A percentile compares a stretch with the other conserved stretches of the same genome.
Evolutionary conservation across 2,329 filamentous ascomycete species (phyloP).

Genomic region (Nannizziopsis arthrosporioides): DNA sequence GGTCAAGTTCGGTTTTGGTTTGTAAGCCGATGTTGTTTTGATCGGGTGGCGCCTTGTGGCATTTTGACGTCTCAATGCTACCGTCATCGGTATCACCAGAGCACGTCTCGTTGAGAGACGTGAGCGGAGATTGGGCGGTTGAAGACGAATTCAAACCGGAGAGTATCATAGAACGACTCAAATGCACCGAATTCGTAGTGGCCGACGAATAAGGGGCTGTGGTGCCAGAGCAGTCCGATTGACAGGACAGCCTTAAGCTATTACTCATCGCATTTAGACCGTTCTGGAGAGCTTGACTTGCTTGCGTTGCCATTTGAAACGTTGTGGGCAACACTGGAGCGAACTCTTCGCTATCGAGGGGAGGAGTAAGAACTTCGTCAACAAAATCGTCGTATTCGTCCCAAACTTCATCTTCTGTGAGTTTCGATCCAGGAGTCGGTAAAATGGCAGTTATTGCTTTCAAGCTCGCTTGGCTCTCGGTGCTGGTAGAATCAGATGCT

Average conservation of each 20-base stretch:
- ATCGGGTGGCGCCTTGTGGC: constrained; percentile 8
- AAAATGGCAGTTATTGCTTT: constrained; percentile 55
- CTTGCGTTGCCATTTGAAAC: constrained; percentile 29
- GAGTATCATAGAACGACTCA: constrained; percentile 42
- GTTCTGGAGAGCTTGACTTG: constrained; percentile 30
- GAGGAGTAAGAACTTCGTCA: constrained; percentile 51
- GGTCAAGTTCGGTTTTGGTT: constrained; percentile 21
- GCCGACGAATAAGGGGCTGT: constrained; percentile 18
- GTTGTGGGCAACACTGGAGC: constrained; percentile 18
- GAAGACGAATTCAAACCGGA: constrained; percentile 41
- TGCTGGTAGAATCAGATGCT: constrained; percentile 53
- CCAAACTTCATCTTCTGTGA: constrained; percentile 81
- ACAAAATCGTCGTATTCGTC: constrained; percentile 86
- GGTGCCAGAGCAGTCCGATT: constrained; percentile 19
- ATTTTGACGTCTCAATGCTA: no score
- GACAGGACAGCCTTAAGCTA: constrained; percentile 11
- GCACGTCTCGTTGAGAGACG: constrained; percentile 44
- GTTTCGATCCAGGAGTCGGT: constrained; percentile 49
- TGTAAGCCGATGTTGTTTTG: constrained; percentile 15
- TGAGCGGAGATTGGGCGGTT: constrained; percentile 40
- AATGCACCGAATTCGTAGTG: constrained; percentile 26
- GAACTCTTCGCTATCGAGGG: constrained; percentile 21
- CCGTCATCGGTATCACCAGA: constrained; percentile 36
- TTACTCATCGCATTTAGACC: constrained; percentile 20
- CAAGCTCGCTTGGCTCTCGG: constrained; percentile 47